A percentile compares a stretch with the other conserved stretches of the same genome.
phyloP scores from a whole-genome alignment of 2,329 filamentous ascomycete genomes.

The Botryotinia calthae region DNA sequence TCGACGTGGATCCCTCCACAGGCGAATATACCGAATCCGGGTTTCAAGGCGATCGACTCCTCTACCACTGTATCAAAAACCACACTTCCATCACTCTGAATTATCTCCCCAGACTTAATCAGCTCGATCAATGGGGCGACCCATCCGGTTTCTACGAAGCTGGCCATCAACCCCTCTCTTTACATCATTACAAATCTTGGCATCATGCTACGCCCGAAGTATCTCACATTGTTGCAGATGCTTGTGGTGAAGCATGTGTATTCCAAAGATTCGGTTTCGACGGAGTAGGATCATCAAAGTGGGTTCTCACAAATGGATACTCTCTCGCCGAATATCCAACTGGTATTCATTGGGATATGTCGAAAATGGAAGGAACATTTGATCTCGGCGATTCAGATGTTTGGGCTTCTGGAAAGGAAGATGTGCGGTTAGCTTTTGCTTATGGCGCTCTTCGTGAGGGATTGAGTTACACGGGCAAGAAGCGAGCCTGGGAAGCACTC shows the following conservation, averaged over 20 bases:
- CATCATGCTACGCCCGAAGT: slow-evolving; percentile 30
- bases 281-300: slow-evolving; percentile 27
- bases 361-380: slow-evolving; percentile 37
- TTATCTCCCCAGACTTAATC: slow-evolving; percentile 33
- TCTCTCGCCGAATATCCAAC: slow-evolving; percentile 34
- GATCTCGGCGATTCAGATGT: slow-evolving; percentile 35
- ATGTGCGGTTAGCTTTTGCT: slow-evolving; percentile 40
- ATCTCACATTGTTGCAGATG: slow-evolving; percentile 34
- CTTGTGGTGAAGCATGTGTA: slow-evolving; percentile 38
- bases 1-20: slow-evolving; percentile 30
- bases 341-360: slow-evolving; percentile 37
- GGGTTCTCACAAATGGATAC: slow-evolving; percentile 36
- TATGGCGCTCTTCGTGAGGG: slow-evolving; percentile 50
- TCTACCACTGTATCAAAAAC: slow-evolving; percentile 36
- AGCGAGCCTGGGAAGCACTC: slow-evolving; percentile 53
- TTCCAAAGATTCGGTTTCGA: slow-evolving; percentile 38
- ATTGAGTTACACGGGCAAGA: slow-evolving; percentile 48
- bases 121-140: slow-evolving; percentile 38
- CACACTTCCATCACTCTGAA: slow-evolving; percentile 34
- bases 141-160: slow-evolving; percentile 38
- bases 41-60: slow-evolving; percentile 37
- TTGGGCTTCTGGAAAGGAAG: slow-evolving; percentile 24
- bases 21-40: slow-evolving; percentile 28
- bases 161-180: slow-evolving; percentile 31
- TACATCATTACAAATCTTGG: slow-evolving; percentile 40